Percentiles rank a stretch among this genome's conserved stretches.
phyloP scores from a whole-genome alignment of 139 green algal genomes.

The Deuterostichococcus epilithicus region DNA sequence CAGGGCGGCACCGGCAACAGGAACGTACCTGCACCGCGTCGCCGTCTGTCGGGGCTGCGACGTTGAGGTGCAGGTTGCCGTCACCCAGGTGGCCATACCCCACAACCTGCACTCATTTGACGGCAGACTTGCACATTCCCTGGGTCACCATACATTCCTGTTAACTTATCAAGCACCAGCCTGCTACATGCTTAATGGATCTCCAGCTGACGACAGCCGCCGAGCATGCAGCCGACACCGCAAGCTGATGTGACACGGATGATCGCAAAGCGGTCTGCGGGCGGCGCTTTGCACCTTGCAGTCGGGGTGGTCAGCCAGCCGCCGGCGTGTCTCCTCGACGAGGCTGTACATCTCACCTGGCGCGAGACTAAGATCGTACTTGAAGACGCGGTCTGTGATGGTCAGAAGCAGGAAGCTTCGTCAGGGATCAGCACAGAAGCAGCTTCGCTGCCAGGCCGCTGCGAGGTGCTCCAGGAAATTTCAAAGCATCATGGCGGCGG shows the following conservation, averaged over 20 bases:
- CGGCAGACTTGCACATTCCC: no score
- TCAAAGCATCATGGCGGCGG: no score
- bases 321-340: slow-evolving; percentile 68
- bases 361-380: slow-evolving; percentile 88
- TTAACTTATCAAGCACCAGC: no score
- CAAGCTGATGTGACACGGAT: not conserved
- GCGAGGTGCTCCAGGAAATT: not conserved
- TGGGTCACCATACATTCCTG: no score
- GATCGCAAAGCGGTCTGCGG: no score
- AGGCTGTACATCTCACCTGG: slow-evolving; percentile 63
- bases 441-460: not conserved
- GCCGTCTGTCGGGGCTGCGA: slow-evolving; percentile 42
- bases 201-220: no score
- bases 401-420: not conserved
- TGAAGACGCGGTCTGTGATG: slow-evolving; percentile 75
- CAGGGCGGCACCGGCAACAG: no score
- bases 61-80: slow-evolving; percentile 96
- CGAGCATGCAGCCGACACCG: not conserved
- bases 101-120: slow-evolving; percentile 48
- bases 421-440: not conserved
- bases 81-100: slow-evolving; percentile 97
- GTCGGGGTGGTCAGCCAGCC: slow-evolving; percentile 35
- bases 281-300: not conserved
- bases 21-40: not conserved
- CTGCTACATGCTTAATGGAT: no score